Base-by-base conservation (phyloP, 2,329 filamentous ascomycete genomes). In the Phaeophleospora eucalypticola region DNA sequence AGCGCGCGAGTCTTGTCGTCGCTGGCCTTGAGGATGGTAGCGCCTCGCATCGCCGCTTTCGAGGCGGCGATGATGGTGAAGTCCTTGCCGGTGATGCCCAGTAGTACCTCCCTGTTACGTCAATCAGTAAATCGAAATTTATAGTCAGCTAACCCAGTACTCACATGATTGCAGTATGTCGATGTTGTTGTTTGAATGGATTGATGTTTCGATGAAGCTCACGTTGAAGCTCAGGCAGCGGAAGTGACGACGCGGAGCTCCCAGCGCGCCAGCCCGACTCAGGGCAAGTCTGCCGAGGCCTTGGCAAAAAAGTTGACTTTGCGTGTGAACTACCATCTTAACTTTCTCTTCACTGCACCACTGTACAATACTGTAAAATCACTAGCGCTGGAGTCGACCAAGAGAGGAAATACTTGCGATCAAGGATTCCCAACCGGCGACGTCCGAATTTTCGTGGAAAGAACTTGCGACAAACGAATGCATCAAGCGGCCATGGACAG, bases 81-180 rank as follows among this genome's bases (percentile, higher is more conserved):
- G 81, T 98, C 94, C 79, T 95, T 95, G 77, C 93, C 94, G 51
- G 91, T 96, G 71, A 98, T 95, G 66, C 93, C 93, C 62, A 98
- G 81, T 68, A 98, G 81, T 69, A 97, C 88, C 83, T 98, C 93
- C 93, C 90, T 97, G 49, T 4, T 8, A 2, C 8, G 16, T 42
- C 18, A 16, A 29, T 57, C 42, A 54, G 43, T 15, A 32, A 20
- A 19, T 10, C 29, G 18, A 4, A n/a, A 34, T n/a, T 29, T 7
- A 12, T 29, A 18, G 19, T n/a, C n/a, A n/a, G n/a, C n/a, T n/a
- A n/a, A n/a, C n/a, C n/a, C n/a, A n/a, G 2, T 16, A 45, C 53
- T 19, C 51, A 57, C 54, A 57, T 57, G 45, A 45, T 50, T 49
- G 51, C 54, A 34, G 43, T 51, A 12, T 36, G 36, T 36, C 24